A percentile compares a stretch with the other conserved stretches of the same genome.
These are phyloP conservation scores for Cryomyces antarcticus DNA, from an alignment of 495 filamentous ascomycete genomes.

Conservation along the genomic window DNA sequence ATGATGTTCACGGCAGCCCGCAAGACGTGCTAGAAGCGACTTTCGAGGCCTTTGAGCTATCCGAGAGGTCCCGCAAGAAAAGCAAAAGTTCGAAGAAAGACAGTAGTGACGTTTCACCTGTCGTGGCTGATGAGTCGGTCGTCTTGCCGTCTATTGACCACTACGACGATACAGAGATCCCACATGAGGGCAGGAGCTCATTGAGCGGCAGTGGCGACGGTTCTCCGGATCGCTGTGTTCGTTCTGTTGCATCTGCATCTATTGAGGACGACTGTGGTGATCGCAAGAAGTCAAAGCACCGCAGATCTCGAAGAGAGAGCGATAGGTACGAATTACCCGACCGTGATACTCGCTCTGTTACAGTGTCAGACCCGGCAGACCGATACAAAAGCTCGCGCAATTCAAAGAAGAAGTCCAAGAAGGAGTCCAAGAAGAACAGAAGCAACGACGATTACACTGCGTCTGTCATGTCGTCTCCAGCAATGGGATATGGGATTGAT, in stretches of 20 bases:
- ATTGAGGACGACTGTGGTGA: background rate
- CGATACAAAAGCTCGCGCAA: slow-evolving; percentile 8
- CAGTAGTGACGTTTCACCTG: too few species aligned
- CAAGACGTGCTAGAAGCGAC: background rate
- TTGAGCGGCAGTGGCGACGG: background rate
- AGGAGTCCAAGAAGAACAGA: background rate
- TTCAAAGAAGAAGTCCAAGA: slow-evolving; percentile 9
- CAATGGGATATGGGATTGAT: slow-evolving; percentile 11
- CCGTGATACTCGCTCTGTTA: slow-evolving; percentile 4
- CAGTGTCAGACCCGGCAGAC: slow-evolving; percentile 17
- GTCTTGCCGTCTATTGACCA: too few species aligned
- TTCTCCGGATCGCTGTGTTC: slow-evolving; percentile 1
- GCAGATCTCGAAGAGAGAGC: background rate
- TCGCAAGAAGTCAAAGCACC: background rate
- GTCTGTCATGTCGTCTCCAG: slow-evolving; percentile 13
- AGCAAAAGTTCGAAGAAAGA: background rate
- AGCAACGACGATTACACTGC: slow-evolving; percentile 15
- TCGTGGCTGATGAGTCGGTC: too few species aligned
- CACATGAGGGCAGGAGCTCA: too few species aligned
- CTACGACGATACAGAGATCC: too few species aligned
- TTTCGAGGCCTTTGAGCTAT: background rate
- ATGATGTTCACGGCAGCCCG: too few species aligned
- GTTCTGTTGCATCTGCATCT: slow-evolving; percentile 1
- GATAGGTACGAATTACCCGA: background rate
- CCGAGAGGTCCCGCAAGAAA: background rate